Percentiles rank a stretch among this genome's conserved stretches.
Conservation (phyloP, 768 basidiomycete species). For the Tylopilus plumbeoviolaceoides region DNA sequence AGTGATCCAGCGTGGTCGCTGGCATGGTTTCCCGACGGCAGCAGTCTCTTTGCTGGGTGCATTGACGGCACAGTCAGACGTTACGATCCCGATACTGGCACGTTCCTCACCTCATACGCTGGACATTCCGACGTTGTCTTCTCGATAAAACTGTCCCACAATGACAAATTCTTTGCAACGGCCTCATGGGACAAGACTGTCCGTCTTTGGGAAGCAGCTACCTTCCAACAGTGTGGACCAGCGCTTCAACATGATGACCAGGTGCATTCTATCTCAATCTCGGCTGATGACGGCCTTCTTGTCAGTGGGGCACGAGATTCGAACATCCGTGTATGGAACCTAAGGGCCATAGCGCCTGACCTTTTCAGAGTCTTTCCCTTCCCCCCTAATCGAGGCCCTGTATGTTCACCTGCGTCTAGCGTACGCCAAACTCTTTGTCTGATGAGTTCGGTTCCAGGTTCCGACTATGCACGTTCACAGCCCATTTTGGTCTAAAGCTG, state of each 20-base stretch:
- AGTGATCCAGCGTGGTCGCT: constrained; percentile 19
- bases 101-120: not conserved
- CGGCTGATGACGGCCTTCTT: constrained; percentile 13
- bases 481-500: not conserved
- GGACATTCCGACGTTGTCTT: constrained; percentile 20
- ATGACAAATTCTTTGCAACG: constrained; percentile 21
- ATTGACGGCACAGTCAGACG: constrained; percentile 13
- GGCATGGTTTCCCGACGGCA: constrained; percentile 16
- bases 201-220: constrained; percentile 24
- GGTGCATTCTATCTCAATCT: constrained; percentile 14
- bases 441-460: not conserved
- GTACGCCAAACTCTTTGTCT: not conserved
- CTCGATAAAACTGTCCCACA: constrained; percentile 19
- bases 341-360: constrained; percentile 9
- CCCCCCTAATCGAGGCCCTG: constrained; percentile 12
- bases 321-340: constrained; percentile 13
- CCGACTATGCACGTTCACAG: not conserved
- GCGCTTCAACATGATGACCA: constrained; percentile 10
- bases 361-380: constrained; percentile 13
- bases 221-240: constrained; percentile 17
- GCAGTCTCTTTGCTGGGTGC: constrained; percentile 16
- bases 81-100: constrained; percentile 9
- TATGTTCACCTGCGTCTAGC: not conserved
- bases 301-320: constrained; percentile 16
- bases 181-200: constrained; percentile 28